Evolutionary conservation across 1,284 basidiomycete species (phyloP), one percentile per base, ranked within the genome.

Genomic region (Irpex sp.): DNA sequence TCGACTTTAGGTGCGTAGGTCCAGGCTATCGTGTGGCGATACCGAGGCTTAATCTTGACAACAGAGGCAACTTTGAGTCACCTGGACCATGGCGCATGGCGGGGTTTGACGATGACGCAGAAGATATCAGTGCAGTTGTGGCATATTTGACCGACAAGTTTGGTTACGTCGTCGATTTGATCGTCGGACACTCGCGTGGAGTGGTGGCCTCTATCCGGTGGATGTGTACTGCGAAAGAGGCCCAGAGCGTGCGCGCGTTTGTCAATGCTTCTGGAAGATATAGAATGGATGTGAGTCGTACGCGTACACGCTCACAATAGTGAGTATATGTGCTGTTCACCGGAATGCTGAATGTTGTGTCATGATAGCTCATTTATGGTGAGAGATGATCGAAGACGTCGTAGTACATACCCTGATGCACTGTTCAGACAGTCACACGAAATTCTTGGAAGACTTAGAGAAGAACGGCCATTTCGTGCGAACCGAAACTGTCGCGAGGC

Each of bases 141-240:
- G 78, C 79, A 39, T 83, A 87, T 69, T 80, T 93, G 21, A 81
- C 79, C 61, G 68, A 67, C 15, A 75, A 75, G 35, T 85, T 83
- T 65, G 88, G 88, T 3, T 93, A 93, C 70, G 75, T 80, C 35
- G 74, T 92, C 55, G 85, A 88, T 68, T 72, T 89, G 61, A 69
- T 93, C 51, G 80, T 93, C 6, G 89, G 86, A 1, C 91, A 93
- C 72, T 92, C 90, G 13, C 82, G 89, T 26, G 91, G 89, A 1
- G 84, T 86, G 19, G 71, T 91, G n/a, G 81, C 80, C n/a, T 81
- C 77, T 0, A 80, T 88, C 69, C 76, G 81, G 60, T 92, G 90
- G 90, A 68, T 90, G 21, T 86, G 85, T 68, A 85, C 81, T 6
- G 66, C 68, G 2, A 78, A 82, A 59, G 83, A 85, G 64, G 88